phyloP scores from a whole-genome alignment of 192 early-diverging fungal genomes.

The Entomortierella lignicola region DNA sequence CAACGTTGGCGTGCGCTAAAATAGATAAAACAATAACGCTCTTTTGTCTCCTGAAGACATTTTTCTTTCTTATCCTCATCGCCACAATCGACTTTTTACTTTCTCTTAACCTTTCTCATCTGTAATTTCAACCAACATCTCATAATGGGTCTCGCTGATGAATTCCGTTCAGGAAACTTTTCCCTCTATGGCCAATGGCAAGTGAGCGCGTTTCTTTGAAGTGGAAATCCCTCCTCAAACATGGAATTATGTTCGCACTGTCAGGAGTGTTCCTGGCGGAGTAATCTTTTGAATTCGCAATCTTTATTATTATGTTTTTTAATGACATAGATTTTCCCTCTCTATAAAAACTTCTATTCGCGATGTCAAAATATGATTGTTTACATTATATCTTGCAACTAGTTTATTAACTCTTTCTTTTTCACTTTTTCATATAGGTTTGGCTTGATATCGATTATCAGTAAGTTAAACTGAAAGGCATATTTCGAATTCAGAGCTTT shows the following conservation, averaged over 20 bases:
- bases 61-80: slow-evolving; percentile 8
- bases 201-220: slow-evolving; percentile 1
- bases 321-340: neutral
- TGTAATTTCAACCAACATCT: neutral
- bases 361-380: too few relatives aligned
- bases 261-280: too few relatives aligned
- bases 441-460: slow-evolving; percentile 57
- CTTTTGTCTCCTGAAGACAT: neutral
- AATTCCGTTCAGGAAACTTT: slow-evolving; percentile 62
- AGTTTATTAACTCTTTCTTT: too few relatives aligned
- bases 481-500: neutral
- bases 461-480: slow-evolving; percentile 36
- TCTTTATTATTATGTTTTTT: neutral
- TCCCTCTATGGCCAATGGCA: slow-evolving; percentile 67
- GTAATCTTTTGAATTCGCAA: too few relatives aligned
- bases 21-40: neutral
- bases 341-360: too few relatives aligned
- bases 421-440: slow-evolving; percentile 43
- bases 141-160: slow-evolving; percentile 57
- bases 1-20: neutral
- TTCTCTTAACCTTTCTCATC: neutral
- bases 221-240: too few relatives aligned
- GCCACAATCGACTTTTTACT: neutral
- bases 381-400: too few relatives aligned
- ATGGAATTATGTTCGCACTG: neutral